Evolutionary conservation across 768 basidiomycete genomes (phyloP).

Genomic region (Clavulina sp.): DNA sequence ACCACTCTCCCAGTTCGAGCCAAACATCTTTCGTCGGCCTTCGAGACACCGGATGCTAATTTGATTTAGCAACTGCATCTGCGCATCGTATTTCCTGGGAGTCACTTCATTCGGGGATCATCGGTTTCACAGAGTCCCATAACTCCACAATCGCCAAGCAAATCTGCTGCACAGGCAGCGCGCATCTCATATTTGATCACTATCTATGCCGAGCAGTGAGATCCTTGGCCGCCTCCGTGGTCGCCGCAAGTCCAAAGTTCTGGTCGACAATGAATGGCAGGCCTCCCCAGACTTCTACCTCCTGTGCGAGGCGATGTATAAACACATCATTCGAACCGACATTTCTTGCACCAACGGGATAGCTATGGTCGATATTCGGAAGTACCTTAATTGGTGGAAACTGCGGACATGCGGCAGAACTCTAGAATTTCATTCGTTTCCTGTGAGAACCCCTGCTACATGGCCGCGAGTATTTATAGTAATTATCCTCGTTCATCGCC

Average conservation of each 20-base stretch:
- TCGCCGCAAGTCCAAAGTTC: background rate
- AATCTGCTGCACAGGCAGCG: no score
- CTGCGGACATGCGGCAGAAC: background rate
- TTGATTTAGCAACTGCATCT: no score
- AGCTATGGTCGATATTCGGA: background rate
- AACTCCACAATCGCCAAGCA: no score
- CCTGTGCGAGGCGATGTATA: background rate
- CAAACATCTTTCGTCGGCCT: no score
- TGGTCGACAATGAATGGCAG: background rate
- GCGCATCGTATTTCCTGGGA: no score
- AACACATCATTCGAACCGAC: background rate
- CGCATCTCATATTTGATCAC: no score
- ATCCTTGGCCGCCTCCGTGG: no score
- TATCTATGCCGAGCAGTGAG: no score
- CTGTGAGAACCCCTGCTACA: background rate
- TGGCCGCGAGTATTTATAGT: background rate
- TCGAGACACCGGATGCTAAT: no score
- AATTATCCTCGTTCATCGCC: background rate
- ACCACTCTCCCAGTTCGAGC: no score
- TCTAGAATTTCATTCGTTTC: background rate
- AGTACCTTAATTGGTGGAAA: background rate
- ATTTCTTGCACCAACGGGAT: background rate
- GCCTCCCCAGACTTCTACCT: background rate
- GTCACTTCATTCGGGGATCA: no score
- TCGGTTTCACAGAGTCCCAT: no score